phyloP scores from a whole-genome alignment of 2,329 filamentous ascomycete genomes.

The Sporothrix pseudoabietina region DNA sequence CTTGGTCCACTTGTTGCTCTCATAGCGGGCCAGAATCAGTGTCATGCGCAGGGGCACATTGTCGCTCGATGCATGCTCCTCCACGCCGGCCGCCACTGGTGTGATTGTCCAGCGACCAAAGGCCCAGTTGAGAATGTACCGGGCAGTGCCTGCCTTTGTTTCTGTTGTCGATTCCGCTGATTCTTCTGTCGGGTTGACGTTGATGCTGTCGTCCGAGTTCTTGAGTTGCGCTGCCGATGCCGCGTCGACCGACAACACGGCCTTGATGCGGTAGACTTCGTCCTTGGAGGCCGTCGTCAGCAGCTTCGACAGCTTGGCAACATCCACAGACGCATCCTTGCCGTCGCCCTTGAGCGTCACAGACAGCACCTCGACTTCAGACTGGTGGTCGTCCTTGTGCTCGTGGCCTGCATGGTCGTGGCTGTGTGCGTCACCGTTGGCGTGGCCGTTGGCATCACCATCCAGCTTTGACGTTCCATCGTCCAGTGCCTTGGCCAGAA shows the following conservation, averaged over 20 bases:
- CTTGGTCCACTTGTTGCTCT: constrained; percentile 77
- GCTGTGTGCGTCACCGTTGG: constrained; percentile 40
- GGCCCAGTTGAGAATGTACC: constrained; percentile 97
- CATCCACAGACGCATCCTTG: constrained; percentile 47
- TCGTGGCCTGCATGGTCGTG: constrained; percentile 52
- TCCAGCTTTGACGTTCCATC: constrained; percentile 46
- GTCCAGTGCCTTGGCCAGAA: constrained; percentile 50
- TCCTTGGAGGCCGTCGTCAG: constrained; percentile 80
- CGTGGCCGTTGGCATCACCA: constrained; percentile 41
- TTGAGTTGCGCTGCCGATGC: constrained; percentile 50
- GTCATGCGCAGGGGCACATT: constrained; percentile 67
- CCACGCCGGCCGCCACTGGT: constrained; percentile 46
- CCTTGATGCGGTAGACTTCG: constrained; percentile 94
- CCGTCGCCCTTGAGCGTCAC: constrained; percentile 62
- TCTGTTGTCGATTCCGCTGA: background rate
- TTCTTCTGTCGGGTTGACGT: constrained; percentile 36
- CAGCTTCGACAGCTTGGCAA: constrained; percentile 66
- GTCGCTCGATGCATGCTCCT: constrained; percentile 59
- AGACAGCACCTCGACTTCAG: constrained; percentile 90
- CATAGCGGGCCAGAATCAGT: constrained; percentile 71
- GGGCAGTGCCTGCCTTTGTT: constrained; percentile 37
- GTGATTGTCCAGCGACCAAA: constrained; percentile 96
- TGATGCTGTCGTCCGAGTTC: constrained; percentile 45
- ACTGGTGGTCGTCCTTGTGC: constrained; percentile 64
- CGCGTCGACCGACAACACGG: constrained; percentile 54